phyloP scores from a whole-genome alignment of 1,284 basidiomycete genomes.

The Cutaneotrichosporon mucoides region DNA sequence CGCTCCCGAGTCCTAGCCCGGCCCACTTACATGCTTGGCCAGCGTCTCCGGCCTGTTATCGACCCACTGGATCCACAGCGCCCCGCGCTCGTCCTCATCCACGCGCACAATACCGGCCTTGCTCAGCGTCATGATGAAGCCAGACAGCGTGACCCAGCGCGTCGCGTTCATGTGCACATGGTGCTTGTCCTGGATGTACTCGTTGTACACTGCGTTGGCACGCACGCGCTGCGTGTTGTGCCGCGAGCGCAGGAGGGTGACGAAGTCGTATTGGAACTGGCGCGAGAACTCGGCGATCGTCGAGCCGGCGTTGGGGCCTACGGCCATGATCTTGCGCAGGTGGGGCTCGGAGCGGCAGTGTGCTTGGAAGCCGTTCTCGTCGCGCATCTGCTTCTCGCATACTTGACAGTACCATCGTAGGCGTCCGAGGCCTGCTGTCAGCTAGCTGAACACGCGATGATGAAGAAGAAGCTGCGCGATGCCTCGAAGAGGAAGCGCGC shows the following conservation, averaged over 20 bases:
- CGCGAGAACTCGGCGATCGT: constrained; percentile 87
- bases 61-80: constrained; percentile 92
- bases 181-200: constrained; percentile 90
- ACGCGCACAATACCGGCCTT: constrained; percentile 82
- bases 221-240: constrained; percentile 90
- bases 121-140: constrained; percentile 89
- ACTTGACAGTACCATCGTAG: constrained; percentile 96
- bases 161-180: constrained; percentile 99
- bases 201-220: constrained; percentile 96
- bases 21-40: constrained; percentile 67
- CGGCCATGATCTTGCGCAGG: constrained; percentile 90
- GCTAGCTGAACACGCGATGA: background rate
- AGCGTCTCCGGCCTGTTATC: constrained; percentile 92
- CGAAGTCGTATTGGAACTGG: constrained; percentile 89
- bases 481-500: no score
- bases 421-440: constrained; percentile 63
- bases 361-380: constrained; percentile 84
- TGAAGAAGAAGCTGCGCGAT: background rate
- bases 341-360: constrained; percentile 54
- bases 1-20: background rate
- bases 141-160: constrained; percentile 92
- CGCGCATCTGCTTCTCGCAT: constrained; percentile 82
- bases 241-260: constrained; percentile 67
- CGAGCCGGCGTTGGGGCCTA: constrained; percentile 85
- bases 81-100: constrained; percentile 94